phyloP scores from a whole-genome alignment of 495 filamentous ascomycete species.

The Hypoxylon crocopeplum region DNA sequence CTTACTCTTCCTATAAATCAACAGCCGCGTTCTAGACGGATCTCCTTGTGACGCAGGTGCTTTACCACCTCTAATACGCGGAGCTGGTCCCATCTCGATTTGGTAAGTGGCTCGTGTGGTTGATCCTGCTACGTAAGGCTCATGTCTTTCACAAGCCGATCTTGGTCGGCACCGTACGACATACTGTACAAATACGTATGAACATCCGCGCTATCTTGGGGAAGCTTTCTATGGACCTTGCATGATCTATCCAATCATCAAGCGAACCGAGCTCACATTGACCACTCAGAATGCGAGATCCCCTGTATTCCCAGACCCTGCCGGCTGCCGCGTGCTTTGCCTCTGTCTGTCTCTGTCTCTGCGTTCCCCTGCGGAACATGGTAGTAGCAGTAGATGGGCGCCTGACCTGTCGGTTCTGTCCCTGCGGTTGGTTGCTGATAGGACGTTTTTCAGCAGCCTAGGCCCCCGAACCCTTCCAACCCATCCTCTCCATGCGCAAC shows the following conservation, averaged over 20 bases:
- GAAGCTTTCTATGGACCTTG: slow-evolving; percentile 20
- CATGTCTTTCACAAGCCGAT: slow-evolving; percentile 35
- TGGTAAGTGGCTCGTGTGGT: slow-evolving; percentile 27
- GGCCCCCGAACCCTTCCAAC: neutral
- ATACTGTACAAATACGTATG: slow-evolving; percentile 15
- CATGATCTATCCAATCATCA: slow-evolving; percentile 15
- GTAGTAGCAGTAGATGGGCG: slow-evolving; percentile 20
- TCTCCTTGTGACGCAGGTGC: too few species aligned
- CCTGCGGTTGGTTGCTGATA: slow-evolving; percentile 23
- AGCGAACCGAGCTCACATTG: slow-evolving; percentile 4
- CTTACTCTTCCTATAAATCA: neutral
- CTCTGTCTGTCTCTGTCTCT: neutral
- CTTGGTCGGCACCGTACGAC: slow-evolving; percentile 10
- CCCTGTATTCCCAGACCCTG: slow-evolving; percentile 25
- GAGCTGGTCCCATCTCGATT: slow-evolving; percentile 11
- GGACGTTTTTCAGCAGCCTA: slow-evolving; percentile 32
- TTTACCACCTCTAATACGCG: neutral
- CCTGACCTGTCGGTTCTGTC: slow-evolving; percentile 32
- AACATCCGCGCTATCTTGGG: slow-evolving; percentile 16
- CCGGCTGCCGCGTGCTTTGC: slow-evolving; percentile 28
- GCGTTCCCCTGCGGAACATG: slow-evolving; percentile 2
- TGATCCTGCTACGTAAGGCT: too few species aligned
- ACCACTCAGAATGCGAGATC: slow-evolving; percentile 24
- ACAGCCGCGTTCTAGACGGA: neutral
- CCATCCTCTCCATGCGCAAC: neutral